Conservation (phyloP, 768 basidiomycete genomes). For the Boletus pseudo-olivaceus region DNA sequence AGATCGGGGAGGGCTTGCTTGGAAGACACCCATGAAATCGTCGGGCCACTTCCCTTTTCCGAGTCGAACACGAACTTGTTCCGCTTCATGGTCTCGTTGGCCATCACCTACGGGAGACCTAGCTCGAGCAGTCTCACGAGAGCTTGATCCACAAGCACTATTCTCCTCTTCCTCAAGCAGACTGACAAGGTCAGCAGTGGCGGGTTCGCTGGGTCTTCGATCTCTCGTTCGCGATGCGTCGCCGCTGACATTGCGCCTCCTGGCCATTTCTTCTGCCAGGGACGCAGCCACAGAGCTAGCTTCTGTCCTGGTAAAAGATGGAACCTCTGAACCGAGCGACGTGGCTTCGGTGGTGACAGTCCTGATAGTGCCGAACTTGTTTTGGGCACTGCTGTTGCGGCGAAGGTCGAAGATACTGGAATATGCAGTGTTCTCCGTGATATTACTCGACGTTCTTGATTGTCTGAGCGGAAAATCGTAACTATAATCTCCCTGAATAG, state of each 20-base stretch:
- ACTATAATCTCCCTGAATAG: conserved; percentile 30
- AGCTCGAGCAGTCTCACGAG: conserved; percentile 30
- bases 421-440: conserved; percentile 53
- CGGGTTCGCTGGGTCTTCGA: conserved; percentile 61
- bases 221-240: conserved; percentile 42
- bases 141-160: conserved; percentile 46
- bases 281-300: conserved; percentile 56
- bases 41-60: conserved; percentile 83
- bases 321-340: conserved; percentile 54
- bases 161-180: conserved; percentile 69
- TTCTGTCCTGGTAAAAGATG: conserved; percentile 64
- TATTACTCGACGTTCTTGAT: conserved; percentile 58
- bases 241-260: conserved; percentile 34
- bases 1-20: conserved; percentile 29
- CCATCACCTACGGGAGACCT: conserved; percentile 18
- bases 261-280: conserved; percentile 37
- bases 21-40: conserved; percentile 67
- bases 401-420: conserved; percentile 63
- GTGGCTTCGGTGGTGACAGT: conserved; percentile 83
- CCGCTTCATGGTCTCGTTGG: conserved; percentile 23
- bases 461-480: conserved; percentile 45
- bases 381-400: conserved; percentile 41
- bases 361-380: conserved; percentile 74
- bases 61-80: conserved; percentile 48
- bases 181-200: conserved; percentile 57